phyloP scores from a whole-genome alignment of 2,329 filamentous ascomycete species.

The Sporothrix phasma region DNA sequence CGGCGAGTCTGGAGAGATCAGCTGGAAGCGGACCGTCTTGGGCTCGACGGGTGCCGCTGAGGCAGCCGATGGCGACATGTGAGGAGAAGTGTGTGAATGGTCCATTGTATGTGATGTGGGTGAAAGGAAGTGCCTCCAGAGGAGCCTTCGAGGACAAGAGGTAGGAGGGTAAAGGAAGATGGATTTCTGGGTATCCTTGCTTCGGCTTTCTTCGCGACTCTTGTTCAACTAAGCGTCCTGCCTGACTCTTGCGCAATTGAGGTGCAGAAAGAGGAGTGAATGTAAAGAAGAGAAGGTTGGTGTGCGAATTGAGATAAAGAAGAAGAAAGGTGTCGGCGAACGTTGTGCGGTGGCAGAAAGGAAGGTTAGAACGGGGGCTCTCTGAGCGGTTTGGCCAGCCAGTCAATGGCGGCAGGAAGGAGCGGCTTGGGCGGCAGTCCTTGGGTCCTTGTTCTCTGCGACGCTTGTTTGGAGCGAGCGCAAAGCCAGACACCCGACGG shows the following conservation, averaged over 20 bases:
- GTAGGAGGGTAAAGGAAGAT: neutral
- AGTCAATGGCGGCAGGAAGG: constrained; percentile 11
- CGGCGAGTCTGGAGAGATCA: constrained; percentile 58
- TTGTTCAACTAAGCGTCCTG: neutral
- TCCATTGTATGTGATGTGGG: constrained; percentile 13
- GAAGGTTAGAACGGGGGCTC: neutral
- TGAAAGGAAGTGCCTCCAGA: neutral
- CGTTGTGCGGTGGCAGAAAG: neutral
- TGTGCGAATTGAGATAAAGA: neutral
- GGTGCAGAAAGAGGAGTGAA: neutral
- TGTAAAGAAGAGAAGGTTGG: neutral
- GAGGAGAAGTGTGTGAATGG: constrained; percentile 13
- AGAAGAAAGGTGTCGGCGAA: neutral
- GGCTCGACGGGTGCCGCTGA: constrained; percentile 34
- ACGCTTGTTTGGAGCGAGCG: constrained; percentile 2
- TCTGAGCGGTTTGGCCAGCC: constrained; percentile 10
- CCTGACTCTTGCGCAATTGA: neutral
- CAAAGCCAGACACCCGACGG: neutral
- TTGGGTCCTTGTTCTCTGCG: neutral
- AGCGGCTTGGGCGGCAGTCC: neutral
- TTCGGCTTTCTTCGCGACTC: neutral
- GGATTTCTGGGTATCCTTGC: neutral
- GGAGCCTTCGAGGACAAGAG: neutral
- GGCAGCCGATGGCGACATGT: constrained; percentile 20
- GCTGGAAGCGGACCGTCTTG: constrained; percentile 72